Evolutionary conservation across 2,329 filamentous ascomycete species (phyloP), one percentile per base, ranked within the genome.

Genomic region (Mariannaea elegans): DNA sequence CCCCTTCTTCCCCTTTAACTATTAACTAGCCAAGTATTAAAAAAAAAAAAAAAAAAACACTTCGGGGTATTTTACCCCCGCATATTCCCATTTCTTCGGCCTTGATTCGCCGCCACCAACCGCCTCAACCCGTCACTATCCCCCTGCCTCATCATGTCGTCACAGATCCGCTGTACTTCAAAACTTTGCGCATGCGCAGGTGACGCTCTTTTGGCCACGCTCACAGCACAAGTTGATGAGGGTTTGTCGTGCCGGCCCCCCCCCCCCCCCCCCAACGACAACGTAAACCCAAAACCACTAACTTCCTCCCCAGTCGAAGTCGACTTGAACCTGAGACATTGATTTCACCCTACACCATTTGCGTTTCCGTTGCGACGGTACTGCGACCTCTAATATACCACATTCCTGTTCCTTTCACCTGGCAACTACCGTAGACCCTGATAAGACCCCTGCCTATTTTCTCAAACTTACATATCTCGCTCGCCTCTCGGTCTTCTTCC

Each of bases 101-200:
- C 10, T 38, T 52, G 41, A 56, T 34, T 31, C 57, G 56, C 68
- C 68, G 65, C 46, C 45, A 55, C 42, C 52, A 70, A 54, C 67
- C 67, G 68, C 23, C 27, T 36, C 59, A 63, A 70, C 56, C 68
- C 68, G 65, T 42, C 31, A 14, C 36, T 31, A 31, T 38, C 31
- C 50, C 44, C 56, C 34, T 49, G 36, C 32, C 31, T 50, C 48
- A 23, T 44, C 45, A 66, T 66, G 64, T 39, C 64, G 62, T 66
- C 64, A 66, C 64, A 31, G 54, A 29, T 49, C 38, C 45, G 57
- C 62, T 23, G 48, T 34, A 46, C 12, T 52, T 44, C 45, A 55
- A 57, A 61, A 39, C 56, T 57, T 55, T 54, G 34, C n/a, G n/a
- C n/a, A n/a, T n/a, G 47, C 51, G 54, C 45, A 48, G 46, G 31